Evolutionary conservation across 495 filamentous ascomycete species (phyloP), one percentile per base, ranked within the genome.

Genomic region (Mycothermus thermophilus): DNA sequence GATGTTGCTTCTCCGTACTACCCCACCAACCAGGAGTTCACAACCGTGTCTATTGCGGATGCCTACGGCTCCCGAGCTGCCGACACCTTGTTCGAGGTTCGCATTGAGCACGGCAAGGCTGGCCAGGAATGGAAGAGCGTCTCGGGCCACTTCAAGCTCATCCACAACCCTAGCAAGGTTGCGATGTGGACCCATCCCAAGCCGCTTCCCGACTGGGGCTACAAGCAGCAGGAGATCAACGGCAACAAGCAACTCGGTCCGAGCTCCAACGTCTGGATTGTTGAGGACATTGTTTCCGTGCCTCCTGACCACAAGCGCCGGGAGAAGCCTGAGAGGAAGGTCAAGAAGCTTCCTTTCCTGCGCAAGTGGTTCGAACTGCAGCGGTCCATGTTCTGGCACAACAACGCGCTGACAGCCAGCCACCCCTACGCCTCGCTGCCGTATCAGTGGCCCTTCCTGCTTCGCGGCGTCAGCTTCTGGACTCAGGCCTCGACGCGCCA

Each of bases 11-110:
- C 92, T 28, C 90, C 90, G 10, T 92, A 78, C 63, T 93, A 76
- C 58, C 90, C 90, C 2, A 97, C 90, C 29, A 97, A 97, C 64
- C 90, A 97, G 58, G 90, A 97, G 54, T 96, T 96, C 50, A 96
- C 90, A 15, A 85, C 85, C 3, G 75, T 93, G 12, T 54, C 74
- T 1, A 44, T 72, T 4, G 81, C 80, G 9, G 69, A 82, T 21
- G 84, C 80, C 9, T 70, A 78, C 26, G 80, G 77, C n/a, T 69
- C 78, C 19, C 77, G 88, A 14, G 72, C 73, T 48, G 86, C 90
- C 35, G 90, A 97, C 40, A 93, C 90, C 6, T 59, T 96, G 18
- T 97, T 97, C 45, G 88, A 97, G 60, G 61, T 97, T 26, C 77
- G 75, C 49, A 81, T 96, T 36, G 90, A 96, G 47, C 74, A 80